These are phyloP conservation scores for Cadophora sp. DNA, from an alignment of 2,329 filamentous ascomycete genomes.

Conservation along the genomic window DNA sequence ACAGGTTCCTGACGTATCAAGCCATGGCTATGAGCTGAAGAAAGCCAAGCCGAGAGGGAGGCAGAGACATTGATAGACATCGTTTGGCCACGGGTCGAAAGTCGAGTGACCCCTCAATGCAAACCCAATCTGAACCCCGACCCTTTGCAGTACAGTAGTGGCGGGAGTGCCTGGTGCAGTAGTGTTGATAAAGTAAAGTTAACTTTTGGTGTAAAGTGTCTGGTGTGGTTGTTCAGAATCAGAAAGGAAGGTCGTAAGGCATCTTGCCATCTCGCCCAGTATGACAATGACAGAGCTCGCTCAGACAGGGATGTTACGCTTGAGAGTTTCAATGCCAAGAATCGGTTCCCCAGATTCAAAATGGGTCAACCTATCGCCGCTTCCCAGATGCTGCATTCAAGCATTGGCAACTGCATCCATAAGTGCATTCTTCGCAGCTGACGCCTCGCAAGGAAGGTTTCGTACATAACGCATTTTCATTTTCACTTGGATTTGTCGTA, in stretches of 20 bases:
- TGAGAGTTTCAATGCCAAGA: slow-evolving; percentile 1
- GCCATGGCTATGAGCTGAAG: background rate
- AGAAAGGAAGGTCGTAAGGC: background rate
- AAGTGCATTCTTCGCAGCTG: background rate
- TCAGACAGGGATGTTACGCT: background rate
- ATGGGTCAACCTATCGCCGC: slow-evolving; percentile 10
- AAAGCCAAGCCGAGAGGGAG: background rate
- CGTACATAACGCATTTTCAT: too few relatives aligned
- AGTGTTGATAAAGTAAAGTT: background rate
- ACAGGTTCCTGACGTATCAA: background rate
- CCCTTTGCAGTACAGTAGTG: background rate
- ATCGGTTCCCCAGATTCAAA: slow-evolving; percentile 10
- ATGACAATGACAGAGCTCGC: too few relatives aligned
- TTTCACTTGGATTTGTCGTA: background rate
- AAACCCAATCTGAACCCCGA: background rate
- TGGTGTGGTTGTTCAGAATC: background rate
- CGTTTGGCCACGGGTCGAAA: background rate
- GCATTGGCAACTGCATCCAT: slow-evolving; percentile 6
- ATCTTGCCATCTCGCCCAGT: background rate
- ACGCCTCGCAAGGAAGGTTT: background rate
- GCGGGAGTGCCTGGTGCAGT: slow-evolving; percentile 1
- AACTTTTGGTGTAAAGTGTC: background rate
- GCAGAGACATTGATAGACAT: background rate
- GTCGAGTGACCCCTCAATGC: slow-evolving; percentile 10
- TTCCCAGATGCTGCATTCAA: slow-evolving; percentile 3